Percentiles rank a stretch among this genome's conserved stretches.
Evolutionary conservation across 768 basidiomycete species (phyloP).

Genomic region (Russula olivacea): DNA sequence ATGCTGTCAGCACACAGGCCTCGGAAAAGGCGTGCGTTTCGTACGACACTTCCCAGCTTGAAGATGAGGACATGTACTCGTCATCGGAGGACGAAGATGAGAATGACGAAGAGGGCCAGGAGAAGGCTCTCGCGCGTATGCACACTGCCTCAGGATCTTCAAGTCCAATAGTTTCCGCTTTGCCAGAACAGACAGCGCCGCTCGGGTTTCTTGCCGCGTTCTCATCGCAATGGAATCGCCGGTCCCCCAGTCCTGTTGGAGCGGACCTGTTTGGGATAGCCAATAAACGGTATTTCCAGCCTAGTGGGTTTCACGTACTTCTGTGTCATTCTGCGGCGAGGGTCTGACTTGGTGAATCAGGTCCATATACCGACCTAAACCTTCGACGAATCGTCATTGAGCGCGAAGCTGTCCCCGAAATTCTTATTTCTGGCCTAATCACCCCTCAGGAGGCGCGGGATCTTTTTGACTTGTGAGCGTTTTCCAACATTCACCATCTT

Average conservation of each 20-base stretch:
- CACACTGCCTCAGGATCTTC: slow-evolving; percentile 5
- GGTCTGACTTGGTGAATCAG: slow-evolving; percentile 14
- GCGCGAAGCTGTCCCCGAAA: slow-evolving; percentile 32
- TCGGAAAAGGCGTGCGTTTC: slow-evolving; percentile 25
- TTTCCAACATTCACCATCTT: not conserved
- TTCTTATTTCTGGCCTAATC: slow-evolving; percentile 32
- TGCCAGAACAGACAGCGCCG: slow-evolving; percentile 11
- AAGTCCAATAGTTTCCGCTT: not conserved
- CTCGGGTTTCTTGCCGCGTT: slow-evolving; percentile 23
- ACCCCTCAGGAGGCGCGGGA: slow-evolving; percentile 29
- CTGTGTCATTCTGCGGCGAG: not conserved
- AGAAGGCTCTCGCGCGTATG: slow-evolving; percentile 12
- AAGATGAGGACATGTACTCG: slow-evolving; percentile 29
- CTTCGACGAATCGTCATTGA: slow-evolving; percentile 33
- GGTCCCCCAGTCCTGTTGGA: slow-evolving; percentile 3
- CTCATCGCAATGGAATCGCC: slow-evolving; percentile 9
- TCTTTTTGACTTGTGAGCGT: slow-evolving; percentile 31
- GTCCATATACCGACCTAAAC: slow-evolving; percentile 30
- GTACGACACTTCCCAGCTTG: slow-evolving; percentile 32
- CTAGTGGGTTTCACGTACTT: slow-evolving; percentile 4
- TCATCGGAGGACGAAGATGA: slow-evolving; percentile 26
- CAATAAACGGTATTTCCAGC: slow-evolving; percentile 24
- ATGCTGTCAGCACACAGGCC: slow-evolving; percentile 23
- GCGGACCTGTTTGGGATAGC: slow-evolving; percentile 16
- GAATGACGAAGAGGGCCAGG: slow-evolving; percentile 18